phyloP scores from a whole-genome alignment of 805 yeast genomes.

The Jamesozyma spencerorum region DNA sequence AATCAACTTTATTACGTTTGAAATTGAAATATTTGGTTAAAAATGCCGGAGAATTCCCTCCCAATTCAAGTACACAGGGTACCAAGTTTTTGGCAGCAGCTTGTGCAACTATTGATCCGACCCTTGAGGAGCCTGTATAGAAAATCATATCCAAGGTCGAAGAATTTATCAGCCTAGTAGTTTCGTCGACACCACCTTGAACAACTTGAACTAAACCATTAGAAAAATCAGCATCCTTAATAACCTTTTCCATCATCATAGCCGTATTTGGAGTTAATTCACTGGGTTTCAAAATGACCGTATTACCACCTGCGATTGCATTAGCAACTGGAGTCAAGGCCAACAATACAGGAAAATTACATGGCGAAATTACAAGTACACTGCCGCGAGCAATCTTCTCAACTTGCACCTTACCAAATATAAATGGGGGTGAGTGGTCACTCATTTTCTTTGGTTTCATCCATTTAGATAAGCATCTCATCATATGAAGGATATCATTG shows the following conservation, averaged over 20 bases:
- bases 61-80: slow-evolving; percentile 74
- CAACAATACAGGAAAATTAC: slow-evolving; percentile 45
- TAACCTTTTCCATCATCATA: slow-evolving; percentile 42
- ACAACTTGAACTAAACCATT: slow-evolving; percentile 54
- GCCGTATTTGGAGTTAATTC: slow-evolving; percentile 63
- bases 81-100: slow-evolving; percentile 82
- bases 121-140: slow-evolving; percentile 72
- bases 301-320: slow-evolving; percentile 81
- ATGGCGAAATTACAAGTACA: slow-evolving; percentile 48
- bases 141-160: slow-evolving; percentile 72
- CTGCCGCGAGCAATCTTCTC: slow-evolving; percentile 50
- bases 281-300: slow-evolving; percentile 66
- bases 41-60: slow-evolving; percentile 87
- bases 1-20: slow-evolving; percentile 5
- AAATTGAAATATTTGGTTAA: slow-evolving; percentile 43
- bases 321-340: slow-evolving; percentile 59
- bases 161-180: slow-evolving; percentile 45
- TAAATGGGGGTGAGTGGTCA: slow-evolving; percentile 23
- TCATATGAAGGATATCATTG: slow-evolving; percentile 50
- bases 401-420: slow-evolving; percentile 32
- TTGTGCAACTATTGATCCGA: slow-evolving; percentile 66
- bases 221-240: slow-evolving; percentile 42
- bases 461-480: slow-evolving; percentile 54
- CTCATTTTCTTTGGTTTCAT: slow-evolving; percentile 38
- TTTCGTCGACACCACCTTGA: slow-evolving; percentile 62